Evolutionary conservation across 2,329 filamentous ascomycete species (phyloP).

Genomic region (Zalaria obscura): DNA sequence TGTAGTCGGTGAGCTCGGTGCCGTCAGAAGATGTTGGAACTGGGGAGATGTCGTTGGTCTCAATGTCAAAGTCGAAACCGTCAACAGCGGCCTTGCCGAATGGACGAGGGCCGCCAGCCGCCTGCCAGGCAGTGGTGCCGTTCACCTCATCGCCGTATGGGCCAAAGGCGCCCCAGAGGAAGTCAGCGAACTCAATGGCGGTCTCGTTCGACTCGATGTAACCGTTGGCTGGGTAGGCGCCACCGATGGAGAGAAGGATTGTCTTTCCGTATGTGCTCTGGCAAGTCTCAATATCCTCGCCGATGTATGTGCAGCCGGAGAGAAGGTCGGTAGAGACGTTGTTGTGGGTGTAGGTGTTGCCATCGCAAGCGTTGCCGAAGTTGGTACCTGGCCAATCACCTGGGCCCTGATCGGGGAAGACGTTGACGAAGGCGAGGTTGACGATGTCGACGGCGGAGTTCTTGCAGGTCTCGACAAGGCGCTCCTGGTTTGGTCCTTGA

Average conservation of each 20-base stretch:
- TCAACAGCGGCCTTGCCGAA: slow-evolving; percentile 54
- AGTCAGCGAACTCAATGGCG: slow-evolving; percentile 43
- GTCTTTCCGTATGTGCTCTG: slow-evolving; percentile 51
- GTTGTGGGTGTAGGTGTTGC: slow-evolving; percentile 22
- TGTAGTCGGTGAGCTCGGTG: slow-evolving; percentile 15
- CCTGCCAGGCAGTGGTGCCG: slow-evolving; percentile 3
- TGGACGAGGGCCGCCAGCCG: slow-evolving; percentile 39
- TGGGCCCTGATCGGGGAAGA: slow-evolving; percentile 32
- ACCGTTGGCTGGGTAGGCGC: slow-evolving; percentile 48
- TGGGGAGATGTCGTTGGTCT: slow-evolving; percentile 32
- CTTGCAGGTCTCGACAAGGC: slow-evolving; percentile 36
- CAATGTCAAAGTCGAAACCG: slow-evolving; percentile 68
- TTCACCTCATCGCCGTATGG: slow-evolving; percentile 8
- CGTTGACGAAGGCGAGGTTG: slow-evolving; percentile 40
- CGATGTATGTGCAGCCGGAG: slow-evolving; percentile 47
- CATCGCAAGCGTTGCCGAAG: slow-evolving; percentile 42
- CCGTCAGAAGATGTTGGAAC: slow-evolving; percentile 2
- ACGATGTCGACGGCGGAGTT: slow-evolving; percentile 40
- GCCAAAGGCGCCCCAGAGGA: slow-evolving; percentile 44
- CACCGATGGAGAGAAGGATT: slow-evolving; percentile 57
- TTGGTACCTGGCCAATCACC: slow-evolving; percentile 38
- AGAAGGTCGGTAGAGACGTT: slow-evolving; percentile 27
- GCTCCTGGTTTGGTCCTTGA: slow-evolving; percentile 35
- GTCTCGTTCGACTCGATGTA: slow-evolving; percentile 27
- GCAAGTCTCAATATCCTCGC: slow-evolving; percentile 41